Base-by-base conservation (phyloP, 2,329 filamentous ascomycete genomes). In the Trichophyton schoenleinii region DNA sequence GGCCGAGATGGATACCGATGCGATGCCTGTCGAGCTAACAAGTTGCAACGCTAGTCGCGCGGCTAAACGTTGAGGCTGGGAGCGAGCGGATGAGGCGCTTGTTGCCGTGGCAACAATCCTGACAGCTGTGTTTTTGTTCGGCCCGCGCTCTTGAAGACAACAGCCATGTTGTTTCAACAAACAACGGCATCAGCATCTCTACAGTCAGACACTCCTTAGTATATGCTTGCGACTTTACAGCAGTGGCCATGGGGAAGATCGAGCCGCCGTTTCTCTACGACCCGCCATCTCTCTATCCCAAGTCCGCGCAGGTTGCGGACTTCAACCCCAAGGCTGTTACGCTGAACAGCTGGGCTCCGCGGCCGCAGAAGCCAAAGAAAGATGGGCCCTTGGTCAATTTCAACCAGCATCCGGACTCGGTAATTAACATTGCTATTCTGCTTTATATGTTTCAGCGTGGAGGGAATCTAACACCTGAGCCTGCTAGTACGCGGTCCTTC, bases 301-400 rank as follows among this genome's bases (percentile, higher is more conserved):
- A 80, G 67, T 81, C 81, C 65, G 74, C 71, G 58, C 75, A 72
- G 76, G 71, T 76, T 73, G 72, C 77, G 69, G 69, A 76, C n/a
- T 95, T 95, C 74, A 91, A 96, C 69, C 91, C 92, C 57, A 95
- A 91, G 73, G 87, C 88, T 63, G 82, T 91, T 57, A 91, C 90
- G 22, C 82, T 90, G 70, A 87, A 89, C 64, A 92, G 88, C 75
- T 88, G 83, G 78, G 78, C 84, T 69, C 81, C 83, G 11, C 82
- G 83, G 60, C 71, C 73, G 46, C 78, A 75, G 28, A 85, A 81
- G 69, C 80, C 83, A 48, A 87, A 87, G 79, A 81, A 80, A 52
- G 80, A 88, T 60, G 91, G 90, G 0, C 91, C 90, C 11, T 76
- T 95, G 65, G 76, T 96, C 64, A 82, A 87, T 63, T 87, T 96